These are phyloP conservation scores for Penicillium nucicola DNA, from an alignment of 495 filamentous ascomycete species.

Conservation along the genomic window DNA sequence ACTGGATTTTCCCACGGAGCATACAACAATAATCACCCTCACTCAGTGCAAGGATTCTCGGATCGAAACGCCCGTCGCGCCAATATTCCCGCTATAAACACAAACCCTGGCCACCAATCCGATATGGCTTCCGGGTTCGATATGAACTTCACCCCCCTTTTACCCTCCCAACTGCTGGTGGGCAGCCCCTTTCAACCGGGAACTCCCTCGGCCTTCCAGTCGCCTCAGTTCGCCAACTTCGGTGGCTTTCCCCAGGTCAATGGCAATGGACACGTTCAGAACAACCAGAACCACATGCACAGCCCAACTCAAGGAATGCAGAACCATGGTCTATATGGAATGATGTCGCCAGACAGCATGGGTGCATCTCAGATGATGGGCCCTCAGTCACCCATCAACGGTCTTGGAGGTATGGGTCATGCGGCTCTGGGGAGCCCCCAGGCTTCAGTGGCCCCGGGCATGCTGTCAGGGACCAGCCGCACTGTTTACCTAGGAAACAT, in stretches of 20 bases:
- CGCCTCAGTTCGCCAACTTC: constrained; percentile 85
- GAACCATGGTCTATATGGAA: constrained; percentile 66
- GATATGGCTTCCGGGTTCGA: constrained; percentile 89
- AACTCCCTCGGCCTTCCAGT: constrained; percentile 83
- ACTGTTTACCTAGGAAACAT: constrained; percentile 99
- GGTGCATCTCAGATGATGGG: constrained; percentile 69
- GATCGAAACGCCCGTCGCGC: constrained; percentile 78
- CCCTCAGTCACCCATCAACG: constrained; percentile 82
- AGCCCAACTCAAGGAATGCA: constrained; percentile 64
- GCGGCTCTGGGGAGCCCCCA: constrained; percentile 58
- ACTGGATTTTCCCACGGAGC: constrained; percentile 91
- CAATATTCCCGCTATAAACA: constrained; percentile 94
- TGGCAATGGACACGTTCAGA: constrained; percentile 55
- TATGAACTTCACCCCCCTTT: constrained; percentile 96
- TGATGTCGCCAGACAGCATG: constrained; percentile 73
- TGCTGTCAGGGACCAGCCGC: constrained; percentile 86
- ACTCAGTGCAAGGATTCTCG: constrained; percentile 64
- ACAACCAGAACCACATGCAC: constrained; percentile 51
- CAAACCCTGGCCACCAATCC: constrained; percentile 55
- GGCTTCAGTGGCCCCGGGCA: constrained; percentile 71
- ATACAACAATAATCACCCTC: constrained; percentile 70
- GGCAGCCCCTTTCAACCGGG: constrained; percentile 97
- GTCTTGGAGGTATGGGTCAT: constrained; percentile 58
- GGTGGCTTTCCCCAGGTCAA: constrained; percentile 70
- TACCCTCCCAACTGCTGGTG: constrained; percentile 90